phyloP scores from a whole-genome alignment of 139 green algal species.

The Haematococcus sp. region DNA sequence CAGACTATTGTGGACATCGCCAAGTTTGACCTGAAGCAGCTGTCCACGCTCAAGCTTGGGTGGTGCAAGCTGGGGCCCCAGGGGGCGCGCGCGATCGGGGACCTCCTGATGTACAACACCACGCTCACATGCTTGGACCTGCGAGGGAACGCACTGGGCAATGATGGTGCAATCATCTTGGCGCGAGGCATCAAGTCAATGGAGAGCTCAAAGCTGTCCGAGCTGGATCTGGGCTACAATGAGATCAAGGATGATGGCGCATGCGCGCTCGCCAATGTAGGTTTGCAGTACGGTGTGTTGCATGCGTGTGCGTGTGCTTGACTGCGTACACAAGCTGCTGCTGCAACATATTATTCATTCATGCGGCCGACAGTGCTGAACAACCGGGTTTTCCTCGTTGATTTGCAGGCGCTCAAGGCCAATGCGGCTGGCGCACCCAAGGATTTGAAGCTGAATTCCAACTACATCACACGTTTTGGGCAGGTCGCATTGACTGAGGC shows the following conservation, averaged over 20 bases:
- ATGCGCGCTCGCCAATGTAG: constrained; percentile 81
- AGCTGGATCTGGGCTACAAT: constrained; percentile 98
- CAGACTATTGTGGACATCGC: constrained; percentile 73
- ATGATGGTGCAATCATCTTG: constrained; percentile 76
- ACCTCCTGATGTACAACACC: constrained; percentile 91
- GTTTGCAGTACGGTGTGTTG: neutral
- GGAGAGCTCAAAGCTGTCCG: constrained; percentile 75
- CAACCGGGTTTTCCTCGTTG: neutral
- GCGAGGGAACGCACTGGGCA: constrained; percentile 86
- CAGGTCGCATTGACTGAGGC: constrained; percentile 88
- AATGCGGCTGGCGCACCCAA: constrained; percentile 78
- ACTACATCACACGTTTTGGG: constrained; percentile 94
- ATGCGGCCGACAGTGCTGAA: neutral
- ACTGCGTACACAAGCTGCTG: neutral
- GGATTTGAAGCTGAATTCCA: constrained; percentile 88
- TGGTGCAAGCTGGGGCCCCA: constrained; percentile 95
- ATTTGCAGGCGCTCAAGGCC: constrained; percentile 74
- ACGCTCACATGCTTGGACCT: constrained; percentile 82
- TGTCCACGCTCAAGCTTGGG: constrained; percentile 83
- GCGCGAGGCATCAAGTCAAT: constrained; percentile 37
- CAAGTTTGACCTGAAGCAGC: constrained; percentile 84
- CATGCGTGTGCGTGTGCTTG: neutral
- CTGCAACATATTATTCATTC: neutral
- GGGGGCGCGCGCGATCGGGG: constrained; percentile 76
- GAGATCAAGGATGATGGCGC: constrained; percentile 98